phyloP scores from a whole-genome alignment of 2,329 filamentous ascomycete species.

The Colletotrichum orchidophilum region DNA sequence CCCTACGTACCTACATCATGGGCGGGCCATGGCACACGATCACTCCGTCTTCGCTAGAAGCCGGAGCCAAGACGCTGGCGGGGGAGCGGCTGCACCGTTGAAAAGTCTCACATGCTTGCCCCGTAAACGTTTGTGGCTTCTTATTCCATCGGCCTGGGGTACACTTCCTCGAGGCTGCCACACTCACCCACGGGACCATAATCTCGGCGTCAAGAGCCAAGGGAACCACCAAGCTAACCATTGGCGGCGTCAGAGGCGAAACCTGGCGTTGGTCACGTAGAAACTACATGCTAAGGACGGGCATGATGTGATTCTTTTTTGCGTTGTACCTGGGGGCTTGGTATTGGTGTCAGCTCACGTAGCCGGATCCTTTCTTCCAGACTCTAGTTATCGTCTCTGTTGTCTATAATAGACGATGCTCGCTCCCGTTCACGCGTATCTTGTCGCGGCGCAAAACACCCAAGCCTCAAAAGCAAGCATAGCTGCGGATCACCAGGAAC shows the following conservation, averaged over 20 bases:
- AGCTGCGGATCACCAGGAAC: background rate
- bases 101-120: slow-evolving; percentile 24
- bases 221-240: background rate
- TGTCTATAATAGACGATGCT: slow-evolving; percentile 1
- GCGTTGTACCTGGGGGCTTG: background rate
- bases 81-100: slow-evolving; percentile 1
- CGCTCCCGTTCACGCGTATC: background rate
- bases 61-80: background rate
- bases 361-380: background rate
- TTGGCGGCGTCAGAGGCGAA: background rate
- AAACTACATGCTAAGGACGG: background rate
- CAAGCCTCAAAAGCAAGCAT: background rate
- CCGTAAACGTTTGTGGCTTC: background rate
- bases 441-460: background rate
- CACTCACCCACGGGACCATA: slow-evolving; percentile 1
- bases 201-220: slow-evolving; percentile 1
- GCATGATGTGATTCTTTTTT: background rate
- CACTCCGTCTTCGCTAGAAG: background rate
- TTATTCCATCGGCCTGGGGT: background rate
- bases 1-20: background rate
- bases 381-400: background rate
- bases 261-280: background rate
- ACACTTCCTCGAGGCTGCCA: background rate
- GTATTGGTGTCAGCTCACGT: background rate
- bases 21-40: background rate